Evolutionary conservation across 164 flowering plant genomes (phyloP), one percentile per base, ranked within the genome.

Genomic region (Warburgia ugandensis): DNA sequence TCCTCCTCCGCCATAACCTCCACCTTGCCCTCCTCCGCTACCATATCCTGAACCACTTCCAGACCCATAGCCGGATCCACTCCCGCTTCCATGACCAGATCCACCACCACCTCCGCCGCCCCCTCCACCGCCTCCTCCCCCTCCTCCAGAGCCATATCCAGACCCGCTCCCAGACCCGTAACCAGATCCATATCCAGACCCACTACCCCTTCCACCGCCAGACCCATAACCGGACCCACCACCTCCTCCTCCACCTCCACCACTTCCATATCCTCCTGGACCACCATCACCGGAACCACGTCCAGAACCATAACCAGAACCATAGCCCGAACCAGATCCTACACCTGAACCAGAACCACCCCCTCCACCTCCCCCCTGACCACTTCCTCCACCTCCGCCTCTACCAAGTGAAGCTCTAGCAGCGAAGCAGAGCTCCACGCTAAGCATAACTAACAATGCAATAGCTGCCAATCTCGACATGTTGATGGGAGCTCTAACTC

Each of bases 121-220:
- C n/a, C n/a, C n/a, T n/a, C n/a, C n/a, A n/a, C n/a, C n/a, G n/a
- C n/a, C n/a, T n/a, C n/a, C n/a, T n/a, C n/a, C n/a, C n/a, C n/a
- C n/a, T n/a, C 56, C 35, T 1, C 65, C 61, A 8, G 46, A 29
- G 3, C 47, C 54, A 10, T 45, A 31, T 0, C 58, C 46, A 19
- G 23, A 55, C 3, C 62, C 61, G 4, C 45, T 45, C 0, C 49
- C 69, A 2, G 56, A 55, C 11, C 35, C 22, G 5, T 22, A 3
- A 3, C 65, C 67, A n/a, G n/a, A n/a, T n/a, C n/a, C 65, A 5
- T 48, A 59, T 0, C 63, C 66, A 3, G 23, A 35, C 0, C 66
- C 72, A 0, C 48, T 43, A 1, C 67, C 72, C 9, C 40, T 29
- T 4, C n/a, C n/a, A n/a, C n/a, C n/a, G n/a, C 64, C 68, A 0